Conservation (phyloP, 495 filamentous ascomycete genomes). For the Lasiosphaeria miniovina region DNA sequence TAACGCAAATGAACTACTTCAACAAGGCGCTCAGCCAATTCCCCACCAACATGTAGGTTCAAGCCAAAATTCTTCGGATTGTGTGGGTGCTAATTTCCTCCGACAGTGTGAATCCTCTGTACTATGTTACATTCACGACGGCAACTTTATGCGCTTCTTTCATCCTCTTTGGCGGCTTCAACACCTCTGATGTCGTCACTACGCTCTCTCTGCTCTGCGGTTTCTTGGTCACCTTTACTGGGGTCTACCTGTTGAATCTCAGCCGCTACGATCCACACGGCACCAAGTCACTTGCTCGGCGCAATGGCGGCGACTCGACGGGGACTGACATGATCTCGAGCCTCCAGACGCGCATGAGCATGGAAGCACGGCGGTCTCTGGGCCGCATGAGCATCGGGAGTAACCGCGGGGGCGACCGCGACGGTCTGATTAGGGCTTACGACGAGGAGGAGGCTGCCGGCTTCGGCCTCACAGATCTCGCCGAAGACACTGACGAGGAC, state of each 20-base stretch:
- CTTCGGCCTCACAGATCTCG: slow-evolving; percentile 57
- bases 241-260: slow-evolving; percentile 94
- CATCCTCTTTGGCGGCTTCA: slow-evolving; percentile 96
- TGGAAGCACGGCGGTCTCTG: slow-evolving; percentile 73
- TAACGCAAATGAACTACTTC: slow-evolving; percentile 99
- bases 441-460: slow-evolving; percentile 72
- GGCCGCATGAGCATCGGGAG: slow-evolving; percentile 56
- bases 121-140: slow-evolving; percentile 99
- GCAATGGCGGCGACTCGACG: slow-evolving; percentile 66
- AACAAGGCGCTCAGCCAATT: slow-evolving; percentile 98
- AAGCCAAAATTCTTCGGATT: neutral
- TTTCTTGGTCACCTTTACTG: slow-evolving; percentile 94
- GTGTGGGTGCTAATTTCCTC: slow-evolving; percentile 29
- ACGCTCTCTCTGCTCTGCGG: slow-evolving; percentile 86
- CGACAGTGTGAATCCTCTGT: slow-evolving; percentile 90
- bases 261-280: slow-evolving; percentile 89
- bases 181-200: slow-evolving; percentile 89
- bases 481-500: slow-evolving; percentile 64
- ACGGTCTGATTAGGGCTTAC: slow-evolving; percentile 79
- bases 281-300: slow-evolving; percentile 59
- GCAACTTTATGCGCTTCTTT: slow-evolving; percentile 92
- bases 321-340: slow-evolving; percentile 90
- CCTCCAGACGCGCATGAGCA: slow-evolving; percentile 81
- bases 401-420: slow-evolving; percentile 61
- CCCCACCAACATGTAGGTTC: slow-evolving; percentile 81